phyloP scores from a whole-genome alignment of 768 basidiomycete genomes.

The Podaxis mareebaensis region DNA sequence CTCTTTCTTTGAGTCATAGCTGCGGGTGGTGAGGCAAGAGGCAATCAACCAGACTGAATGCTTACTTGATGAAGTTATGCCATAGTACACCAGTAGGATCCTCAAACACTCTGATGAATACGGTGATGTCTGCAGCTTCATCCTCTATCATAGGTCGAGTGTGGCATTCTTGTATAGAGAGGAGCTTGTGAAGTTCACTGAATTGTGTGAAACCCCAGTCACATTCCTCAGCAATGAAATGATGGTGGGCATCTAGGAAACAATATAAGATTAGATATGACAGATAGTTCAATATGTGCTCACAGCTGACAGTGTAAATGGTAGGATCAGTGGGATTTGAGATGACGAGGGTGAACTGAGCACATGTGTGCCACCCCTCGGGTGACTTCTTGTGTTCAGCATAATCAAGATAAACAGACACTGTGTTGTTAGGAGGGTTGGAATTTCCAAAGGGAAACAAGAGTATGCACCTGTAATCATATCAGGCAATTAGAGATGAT shows the following conservation, averaged over 20 bases:
- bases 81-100: slow-evolving; percentile 98
- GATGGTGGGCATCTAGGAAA: slow-evolving; percentile 90
- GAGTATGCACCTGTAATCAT: slow-evolving; percentile 80
- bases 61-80: slow-evolving; percentile 99
- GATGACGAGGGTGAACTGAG: slow-evolving; percentile 97
- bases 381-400: slow-evolving; percentile 96
- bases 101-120: slow-evolving; percentile 94
- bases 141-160: slow-evolving; percentile 92
- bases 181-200: slow-evolving; percentile 94
- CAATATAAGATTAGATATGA: slow-evolving; percentile 10
- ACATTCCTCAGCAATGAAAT: slow-evolving; percentile 98
- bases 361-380: slow-evolving; percentile 99
- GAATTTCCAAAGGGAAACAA: slow-evolving; percentile 99
- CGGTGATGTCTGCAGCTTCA: slow-evolving; percentile 92
- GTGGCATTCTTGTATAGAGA: slow-evolving; percentile 79
- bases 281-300: slow-evolving; percentile 29
- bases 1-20: slow-evolving; percentile 99
- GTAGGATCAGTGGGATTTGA: slow-evolving; percentile 95
- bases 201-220: slow-evolving; percentile 99
- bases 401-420: slow-evolving; percentile 98
- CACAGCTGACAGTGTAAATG: slow-evolving; percentile 96
- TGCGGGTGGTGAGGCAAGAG: slow-evolving; percentile 34
- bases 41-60: slow-evolving; percentile 13
- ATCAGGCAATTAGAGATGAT: slow-evolving; percentile 10
- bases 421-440: slow-evolving; percentile 98